Evolutionary conservation across 2,329 filamentous ascomycete species (phyloP), one percentile per base, ranked within the genome.

Genomic region (Rhynchosporium agropyri): DNA sequence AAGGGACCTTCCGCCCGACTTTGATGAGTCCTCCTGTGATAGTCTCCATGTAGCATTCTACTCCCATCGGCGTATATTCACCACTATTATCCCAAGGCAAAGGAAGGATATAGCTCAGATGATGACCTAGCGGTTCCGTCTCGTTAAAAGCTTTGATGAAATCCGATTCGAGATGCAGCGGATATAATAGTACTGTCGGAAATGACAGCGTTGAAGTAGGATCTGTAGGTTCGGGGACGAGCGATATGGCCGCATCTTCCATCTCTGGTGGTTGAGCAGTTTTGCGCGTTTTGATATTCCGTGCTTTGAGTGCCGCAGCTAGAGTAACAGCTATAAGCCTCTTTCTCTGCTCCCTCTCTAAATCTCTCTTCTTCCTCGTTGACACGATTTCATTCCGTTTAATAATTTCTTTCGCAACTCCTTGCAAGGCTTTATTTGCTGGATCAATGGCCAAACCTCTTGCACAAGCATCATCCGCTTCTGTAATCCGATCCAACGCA

Each of bases 11-110:
- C 83, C 91, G 93, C 54, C 95, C 94, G 28, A 93, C 88, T 79
- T 96, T 97, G 71, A 97, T 85, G 71, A 99, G 76, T 0, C 93
- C 92, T 0, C 92, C 92, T 0, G 81, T 79, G 3, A 78, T 77
- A 0, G 92, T 98, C 79, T 97, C 92, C 80, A 96, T 89, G 76
- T 91, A 98, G 72, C 91, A 95, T 69, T 97, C 92, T 4, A 97
- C 91, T 0, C 77, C 80, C 0, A 80, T 80, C 0, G 81, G 70
- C 0, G 79, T 83, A 76, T 97, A 97, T 71, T 86, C 86, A 1
- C 82, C 77, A 64, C 82, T 79, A 15, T 76, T 72, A 71, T 98
- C 95, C 95, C 95, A 99, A 12, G 92, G 92, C 71, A 92, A 77
- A 2, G 93, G 94, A 63, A 99, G 85, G 9, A 98, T 88, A 72